A percentile compares a stretch with the other conserved stretches of the same genome.
Conservation (phyloP, 371 early-diverging fungal species). For the Polyrhizophydium stewartii region DNA sequence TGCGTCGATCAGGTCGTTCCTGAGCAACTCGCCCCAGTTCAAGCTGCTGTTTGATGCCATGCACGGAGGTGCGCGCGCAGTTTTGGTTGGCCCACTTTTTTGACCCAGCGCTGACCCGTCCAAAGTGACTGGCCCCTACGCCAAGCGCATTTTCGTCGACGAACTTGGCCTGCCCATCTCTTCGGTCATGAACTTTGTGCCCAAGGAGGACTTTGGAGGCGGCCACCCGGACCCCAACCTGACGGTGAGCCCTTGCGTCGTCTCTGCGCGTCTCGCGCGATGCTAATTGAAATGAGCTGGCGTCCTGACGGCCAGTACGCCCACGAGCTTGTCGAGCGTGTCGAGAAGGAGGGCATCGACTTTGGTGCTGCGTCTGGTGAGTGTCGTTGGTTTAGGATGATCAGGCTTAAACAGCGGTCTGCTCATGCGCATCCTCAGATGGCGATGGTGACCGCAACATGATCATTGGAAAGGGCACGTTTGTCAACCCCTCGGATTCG, state of each 20-base stretch:
- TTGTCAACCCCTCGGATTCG: constrained; percentile 96
- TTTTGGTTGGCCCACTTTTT: background rate
- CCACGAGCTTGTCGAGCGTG: constrained; percentile 87
- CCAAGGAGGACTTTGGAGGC: constrained; percentile 86
- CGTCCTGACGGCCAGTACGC: constrained; percentile 64
- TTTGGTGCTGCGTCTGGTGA: constrained; percentile 96
- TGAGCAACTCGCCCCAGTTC: constrained; percentile 57
- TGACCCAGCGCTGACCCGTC: background rate
- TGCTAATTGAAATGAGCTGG: too few species aligned
- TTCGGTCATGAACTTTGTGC: constrained; percentile 79
- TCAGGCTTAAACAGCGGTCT: background rate
- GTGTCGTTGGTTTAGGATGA: constrained; percentile 16
- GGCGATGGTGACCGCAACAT: constrained; percentile 75
- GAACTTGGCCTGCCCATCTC: constrained; percentile 81
- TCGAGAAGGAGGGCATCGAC: constrained; percentile 67
- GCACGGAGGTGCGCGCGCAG: constrained; percentile 65
- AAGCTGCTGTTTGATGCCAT: constrained; percentile 92
- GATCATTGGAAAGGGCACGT: constrained; percentile 84
- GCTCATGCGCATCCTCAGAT: constrained; percentile 20
- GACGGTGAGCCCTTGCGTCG: constrained; percentile 53
- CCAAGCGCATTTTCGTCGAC: constrained; percentile 75
- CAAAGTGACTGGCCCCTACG: constrained; percentile 93
- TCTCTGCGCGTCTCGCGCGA: too few species aligned
- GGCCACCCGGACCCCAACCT: constrained; percentile 97
- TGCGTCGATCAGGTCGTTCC: constrained; percentile 65